A percentile compares a stretch with the other conserved stretches of the same genome.
phyloP scores from a whole-genome alignment of 2,329 filamentous ascomycete species.

The Xylaria multiplex region DNA sequence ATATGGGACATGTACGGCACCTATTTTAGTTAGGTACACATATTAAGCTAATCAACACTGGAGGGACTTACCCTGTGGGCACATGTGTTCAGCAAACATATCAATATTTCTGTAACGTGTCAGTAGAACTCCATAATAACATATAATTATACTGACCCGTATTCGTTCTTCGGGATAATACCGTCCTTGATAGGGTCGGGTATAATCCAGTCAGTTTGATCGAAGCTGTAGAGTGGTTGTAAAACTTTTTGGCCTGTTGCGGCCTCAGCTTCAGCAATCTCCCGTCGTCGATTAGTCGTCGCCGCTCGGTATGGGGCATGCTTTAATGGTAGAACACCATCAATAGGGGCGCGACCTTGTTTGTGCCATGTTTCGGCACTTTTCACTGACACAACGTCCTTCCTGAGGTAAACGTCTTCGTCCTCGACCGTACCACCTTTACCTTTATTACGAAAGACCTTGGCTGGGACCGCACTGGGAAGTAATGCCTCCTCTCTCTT shows the following conservation, averaged over 20 bases:
- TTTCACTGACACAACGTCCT: conserved; percentile 85
- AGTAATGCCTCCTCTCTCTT: conserved; percentile 90
- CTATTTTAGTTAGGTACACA: conserved; percentile 49
- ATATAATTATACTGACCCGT: conserved; percentile 61
- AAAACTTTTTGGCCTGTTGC: conserved; percentile 83
- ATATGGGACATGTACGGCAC: conserved; percentile 84
- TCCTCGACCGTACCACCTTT: conserved; percentile 79
- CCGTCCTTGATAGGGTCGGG: conserved; percentile 86
- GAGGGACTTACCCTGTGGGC: conserved; percentile 65
- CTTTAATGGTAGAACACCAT: conserved; percentile 81
- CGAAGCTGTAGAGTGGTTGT: conserved; percentile 83
- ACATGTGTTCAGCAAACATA: conserved; percentile 93
- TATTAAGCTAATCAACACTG: neutral
- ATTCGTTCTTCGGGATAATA: conserved; percentile 90
- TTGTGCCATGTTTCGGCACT: conserved; percentile 98
- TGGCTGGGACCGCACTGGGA: conserved; percentile 73
- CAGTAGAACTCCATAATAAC: conserved; percentile 10
- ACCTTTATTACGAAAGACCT: conserved; percentile 76
- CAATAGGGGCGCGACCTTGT: conserved; percentile 81
- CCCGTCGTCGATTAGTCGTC: conserved; percentile 84
- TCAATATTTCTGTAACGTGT: conserved; percentile 76
- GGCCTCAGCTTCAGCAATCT: conserved; percentile 86
- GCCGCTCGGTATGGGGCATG: conserved; percentile 90
- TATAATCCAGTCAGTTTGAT: conserved; percentile 96
- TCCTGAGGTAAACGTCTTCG: conserved; percentile 82